Evolutionary conservation across 192 early-diverging fungal genomes (phyloP).

Genomic region (Geosiphon pyriformis): DNA sequence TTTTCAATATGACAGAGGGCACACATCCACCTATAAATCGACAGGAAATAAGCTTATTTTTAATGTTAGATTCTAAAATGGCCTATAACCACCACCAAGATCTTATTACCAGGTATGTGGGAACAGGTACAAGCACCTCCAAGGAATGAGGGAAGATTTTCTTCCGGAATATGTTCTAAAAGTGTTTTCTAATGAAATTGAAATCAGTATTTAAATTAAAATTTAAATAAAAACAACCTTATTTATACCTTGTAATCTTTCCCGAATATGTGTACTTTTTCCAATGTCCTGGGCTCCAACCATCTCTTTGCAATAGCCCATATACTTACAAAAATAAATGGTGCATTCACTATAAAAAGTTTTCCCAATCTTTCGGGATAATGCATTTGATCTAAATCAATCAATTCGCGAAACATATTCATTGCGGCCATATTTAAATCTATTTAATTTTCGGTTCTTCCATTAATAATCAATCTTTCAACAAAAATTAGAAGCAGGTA

Average conservation of each 20-base stretch:
- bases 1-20: conserved; percentile 35
- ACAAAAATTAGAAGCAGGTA: too few species aligned
- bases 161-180: conserved; percentile 56
- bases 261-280: conserved; percentile 30
- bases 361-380: conserved; percentile 93
- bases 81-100: conserved; percentile 16
- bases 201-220: conserved; percentile 51
- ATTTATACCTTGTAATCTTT: conserved; percentile 9
- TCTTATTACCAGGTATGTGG: conserved; percentile 62
- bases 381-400: conserved; percentile 84
- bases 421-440: conserved; percentile 62
- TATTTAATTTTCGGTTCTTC: too few species aligned
- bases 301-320: conserved; percentile 74
- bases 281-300: conserved; percentile 69
- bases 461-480: too few species aligned
- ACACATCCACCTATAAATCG: conserved; percentile 31
- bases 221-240: neutral
- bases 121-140: conserved; percentile 69
- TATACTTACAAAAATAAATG: conserved; percentile 78
- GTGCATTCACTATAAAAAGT: conserved; percentile 92
- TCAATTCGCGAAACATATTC: conserved; percentile 64
- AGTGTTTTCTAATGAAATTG: conserved; percentile 56
- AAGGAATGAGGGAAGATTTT: conserved; percentile 65
- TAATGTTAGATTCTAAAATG: conserved; percentile 18
- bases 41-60: conserved; percentile 16